Base-by-base conservation (phyloP, 23 red algal species). In the Gracilaria domingensis region DNA sequence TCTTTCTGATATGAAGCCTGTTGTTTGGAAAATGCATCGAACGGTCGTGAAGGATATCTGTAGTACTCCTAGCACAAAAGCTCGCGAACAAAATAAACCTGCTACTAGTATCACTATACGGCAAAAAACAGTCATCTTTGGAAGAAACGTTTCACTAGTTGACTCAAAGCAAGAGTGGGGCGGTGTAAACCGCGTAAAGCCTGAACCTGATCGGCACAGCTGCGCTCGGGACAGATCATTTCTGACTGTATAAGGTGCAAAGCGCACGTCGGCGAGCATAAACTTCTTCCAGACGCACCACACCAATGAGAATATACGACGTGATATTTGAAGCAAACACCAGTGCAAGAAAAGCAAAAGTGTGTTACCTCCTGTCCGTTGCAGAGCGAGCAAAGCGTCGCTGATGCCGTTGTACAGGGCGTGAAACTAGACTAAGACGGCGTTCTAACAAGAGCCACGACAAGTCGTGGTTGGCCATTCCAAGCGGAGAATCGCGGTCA, bases 371-470 rank as follows among this genome's bases (percentile, higher is more conserved):
- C n/a, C 82, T 72, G 24, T 54, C 82, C 38, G 69, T 59, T 54
- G 39, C 84, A 2, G 49, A 74, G 25, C 65, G 84, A 47, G 45
- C 65, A 66, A 58, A 57, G 42, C 64, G 69, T 25, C 67, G 73
- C 28, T 59, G 84, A 49, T 30, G 69, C 28, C 62, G 62, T 56
- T 37, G 72, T 16, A 77, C 72, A 50, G 72, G 72, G 45, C 72
- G 72, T 29, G 72, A 77, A 29, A 77, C 72, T 12, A 77, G 72
- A 51, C 72, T 77, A 37, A 77, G 72, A 25, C 72, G 72, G 18
- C 84, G 64, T 77, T 87, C 84, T 44, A 49, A 74, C 45, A 87
- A 40, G 25, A 38, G 65, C 84, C 84, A 87, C 39, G 67, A 57
- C 9, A 87, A 50, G 32, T 87, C 84, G 44, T 47, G 50, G 32